Evolutionary conservation across 1,284 basidiomycete genomes (phyloP).

Genomic region (Apiotrichum sp.): DNA sequence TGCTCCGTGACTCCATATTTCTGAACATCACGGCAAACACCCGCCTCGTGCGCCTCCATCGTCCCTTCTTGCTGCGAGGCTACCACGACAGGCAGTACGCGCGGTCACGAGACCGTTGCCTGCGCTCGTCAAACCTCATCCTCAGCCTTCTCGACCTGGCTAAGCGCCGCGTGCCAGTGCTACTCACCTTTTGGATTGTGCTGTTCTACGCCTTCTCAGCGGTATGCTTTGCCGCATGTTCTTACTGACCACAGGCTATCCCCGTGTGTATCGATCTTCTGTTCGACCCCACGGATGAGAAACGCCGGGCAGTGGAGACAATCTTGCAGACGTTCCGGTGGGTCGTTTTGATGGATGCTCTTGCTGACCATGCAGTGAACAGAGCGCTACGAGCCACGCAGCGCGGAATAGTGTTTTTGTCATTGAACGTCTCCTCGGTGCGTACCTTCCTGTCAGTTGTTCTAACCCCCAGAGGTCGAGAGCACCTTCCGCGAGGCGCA

Average conservation of each 20-base stretch:
- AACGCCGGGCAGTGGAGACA: constrained; percentile 4
- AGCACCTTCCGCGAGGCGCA: constrained; percentile 1
- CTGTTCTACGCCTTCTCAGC: constrained; percentile 19
- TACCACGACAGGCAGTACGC: constrained; percentile 14
- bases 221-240: not conserved
- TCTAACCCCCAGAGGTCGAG: constrained; percentile 6
- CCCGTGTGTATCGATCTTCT: constrained; percentile 17
- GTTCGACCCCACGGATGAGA: constrained; percentile 13
- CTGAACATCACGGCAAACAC: constrained; percentile 15
- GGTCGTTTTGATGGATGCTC: not conserved
- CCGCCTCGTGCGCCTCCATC: constrained; percentile 14
- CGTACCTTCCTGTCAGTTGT: not conserved
- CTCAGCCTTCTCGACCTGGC: constrained; percentile 15
- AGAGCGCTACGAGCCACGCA: constrained; percentile 1
- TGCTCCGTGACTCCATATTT: constrained; percentile 16
- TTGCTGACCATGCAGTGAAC: not conserved
- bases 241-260: constrained; percentile 6
- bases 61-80: constrained; percentile 15
- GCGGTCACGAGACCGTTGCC: constrained; percentile 12
- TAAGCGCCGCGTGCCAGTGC: constrained; percentile 2
- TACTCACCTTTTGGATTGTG: constrained; percentile 16
- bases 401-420: constrained; percentile 19
- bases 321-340: constrained; percentile 14
- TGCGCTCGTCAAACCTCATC: constrained; percentile 5
- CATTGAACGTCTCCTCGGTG: constrained; percentile 13